Evolutionary conservation across 1,284 basidiomycete species (phyloP), one percentile per base, ranked within the genome.

Genomic region (Ceratobasidium sp.): DNA sequence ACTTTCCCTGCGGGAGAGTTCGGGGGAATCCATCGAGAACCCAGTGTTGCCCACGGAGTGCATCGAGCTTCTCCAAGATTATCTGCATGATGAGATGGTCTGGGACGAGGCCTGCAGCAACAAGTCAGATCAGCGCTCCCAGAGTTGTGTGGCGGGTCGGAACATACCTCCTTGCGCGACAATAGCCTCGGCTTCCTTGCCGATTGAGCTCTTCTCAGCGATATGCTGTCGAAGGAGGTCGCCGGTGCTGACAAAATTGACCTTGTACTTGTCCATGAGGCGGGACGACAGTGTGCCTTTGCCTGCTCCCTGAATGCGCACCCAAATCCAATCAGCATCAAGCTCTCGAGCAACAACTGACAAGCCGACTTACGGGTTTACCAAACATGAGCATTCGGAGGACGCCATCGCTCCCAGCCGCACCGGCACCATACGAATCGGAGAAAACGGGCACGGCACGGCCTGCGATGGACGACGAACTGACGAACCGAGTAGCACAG

Each of bases 1-100:
- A 82, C 77, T 89, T 82, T 0, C 93, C 96, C 79, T 99, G 96
- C 17, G 86, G 87, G 1, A 96, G 79, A 1, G 96, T 99, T 43
- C 96, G 88, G 34, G 96, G 96, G 77, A 99, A 99, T 4, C 96
- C 96, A 76, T 99, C 96, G 38, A 99, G 80, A 73, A 98, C 91
- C 96, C 96, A 98, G 76, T 92, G 88, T 86, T 72, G 49, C 15
- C 50, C 67, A 47, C 52, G 5, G 55, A 65, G 31, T 35, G 70
- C 75, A 74, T 91, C 87, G 4, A 94, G 82, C 75, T 88, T 90
- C 76, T 83, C 86, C 40, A 87, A 85, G 38, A 94, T 84, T 13
- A 94, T 83, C 75, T 86, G 85, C 69, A 93, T 81, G 81, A 94
- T 88, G 69, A 93, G 78, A 42, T 91, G 87, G 76, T 94, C 93